Evolutionary conservation across 1,284 basidiomycete genomes (phyloP).

Genomic region (Fistulina hepatica): DNA sequence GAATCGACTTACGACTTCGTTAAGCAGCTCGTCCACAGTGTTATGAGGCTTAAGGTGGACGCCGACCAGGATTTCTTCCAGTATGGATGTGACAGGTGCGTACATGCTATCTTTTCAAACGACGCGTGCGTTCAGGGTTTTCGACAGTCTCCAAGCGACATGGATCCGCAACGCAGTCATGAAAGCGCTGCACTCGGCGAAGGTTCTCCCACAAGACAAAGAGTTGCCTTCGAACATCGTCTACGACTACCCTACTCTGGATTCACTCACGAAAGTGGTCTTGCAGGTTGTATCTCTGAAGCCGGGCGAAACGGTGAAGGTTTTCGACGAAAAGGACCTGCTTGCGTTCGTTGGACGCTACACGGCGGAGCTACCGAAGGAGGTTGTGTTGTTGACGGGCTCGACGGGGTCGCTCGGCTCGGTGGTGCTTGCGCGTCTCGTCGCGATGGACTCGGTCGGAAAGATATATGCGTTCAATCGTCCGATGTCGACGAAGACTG

Average conservation of each 20-base stretch:
- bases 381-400: constrained; percentile 26
- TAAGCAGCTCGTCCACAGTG: too few relatives aligned
- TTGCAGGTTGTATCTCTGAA: constrained; percentile 9
- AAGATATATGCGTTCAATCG: constrained; percentile 20
- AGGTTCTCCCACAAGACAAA: constrained; percentile 8
- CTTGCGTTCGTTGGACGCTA: constrained; percentile 27
- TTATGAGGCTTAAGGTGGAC: too few relatives aligned
- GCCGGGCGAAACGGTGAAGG: constrained; percentile 1
- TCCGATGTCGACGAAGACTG: too few relatives aligned
- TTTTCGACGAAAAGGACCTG: constrained; percentile 18
- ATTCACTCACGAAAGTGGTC: constrained; percentile 19
- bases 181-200: constrained; percentile 18
- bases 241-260: constrained; percentile 25
- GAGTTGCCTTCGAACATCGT: constrained; percentile 21
- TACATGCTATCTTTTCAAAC: neutral
- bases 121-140: neutral
- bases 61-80: constrained; percentile 31
- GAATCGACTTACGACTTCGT: too few relatives aligned
- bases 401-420: constrained; percentile 27
- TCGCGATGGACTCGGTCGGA: constrained; percentile 17
- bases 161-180: constrained; percentile 25
- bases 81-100: constrained; percentile 31
- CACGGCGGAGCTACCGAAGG: neutral
- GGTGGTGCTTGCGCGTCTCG: constrained; percentile 19
- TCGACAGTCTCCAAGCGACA: constrained; percentile 24